Conservation (phyloP, 2,329 filamentous ascomycete species). For the Diplocarpon mali region DNA sequence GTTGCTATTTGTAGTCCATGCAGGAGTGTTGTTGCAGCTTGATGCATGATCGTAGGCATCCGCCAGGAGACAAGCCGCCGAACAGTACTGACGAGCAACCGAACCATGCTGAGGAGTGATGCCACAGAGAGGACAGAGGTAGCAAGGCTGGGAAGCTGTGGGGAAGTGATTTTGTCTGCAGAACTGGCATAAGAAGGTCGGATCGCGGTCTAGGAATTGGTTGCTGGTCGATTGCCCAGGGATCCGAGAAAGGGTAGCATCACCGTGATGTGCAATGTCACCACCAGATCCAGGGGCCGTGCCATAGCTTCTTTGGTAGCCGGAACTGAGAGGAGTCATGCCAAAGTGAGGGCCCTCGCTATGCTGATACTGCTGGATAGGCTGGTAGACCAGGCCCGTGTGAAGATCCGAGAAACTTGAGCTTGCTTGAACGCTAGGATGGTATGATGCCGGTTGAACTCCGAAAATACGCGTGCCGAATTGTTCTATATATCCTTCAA, state of each 20-base stretch:
- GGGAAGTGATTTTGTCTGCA: constrained; percentile 1
- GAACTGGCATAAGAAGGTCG: background rate
- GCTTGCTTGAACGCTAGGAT: too few relatives aligned
- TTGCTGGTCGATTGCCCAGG: background rate
- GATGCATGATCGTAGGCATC: constrained; percentile 14
- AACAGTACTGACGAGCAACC: constrained; percentile 15
- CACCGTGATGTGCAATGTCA: background rate
- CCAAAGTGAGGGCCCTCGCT: too few relatives aligned
- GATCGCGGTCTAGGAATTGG: background rate
- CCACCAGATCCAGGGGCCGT: too few relatives aligned
- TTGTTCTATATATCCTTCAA: too few relatives aligned
- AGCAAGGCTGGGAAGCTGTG: constrained; percentile 6
- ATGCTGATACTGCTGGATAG: too few relatives aligned
- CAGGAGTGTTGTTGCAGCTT: constrained; percentile 11
- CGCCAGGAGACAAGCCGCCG: constrained; percentile 19
- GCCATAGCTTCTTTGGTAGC: too few relatives aligned
- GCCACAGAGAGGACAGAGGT: constrained; percentile 19
- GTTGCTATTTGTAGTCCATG: background rate
- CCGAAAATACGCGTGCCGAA: too few relatives aligned
- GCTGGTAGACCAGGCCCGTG: too few relatives aligned
- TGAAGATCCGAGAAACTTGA: too few relatives aligned
- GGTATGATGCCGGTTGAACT: too few relatives aligned
- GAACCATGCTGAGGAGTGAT: constrained; percentile 8
- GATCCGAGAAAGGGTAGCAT: background rate
- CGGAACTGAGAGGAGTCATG: too few relatives aligned